Base-by-base conservation (phyloP, 2,329 filamentous ascomycete genomes). In the Paramyrothecium roridum region DNA sequence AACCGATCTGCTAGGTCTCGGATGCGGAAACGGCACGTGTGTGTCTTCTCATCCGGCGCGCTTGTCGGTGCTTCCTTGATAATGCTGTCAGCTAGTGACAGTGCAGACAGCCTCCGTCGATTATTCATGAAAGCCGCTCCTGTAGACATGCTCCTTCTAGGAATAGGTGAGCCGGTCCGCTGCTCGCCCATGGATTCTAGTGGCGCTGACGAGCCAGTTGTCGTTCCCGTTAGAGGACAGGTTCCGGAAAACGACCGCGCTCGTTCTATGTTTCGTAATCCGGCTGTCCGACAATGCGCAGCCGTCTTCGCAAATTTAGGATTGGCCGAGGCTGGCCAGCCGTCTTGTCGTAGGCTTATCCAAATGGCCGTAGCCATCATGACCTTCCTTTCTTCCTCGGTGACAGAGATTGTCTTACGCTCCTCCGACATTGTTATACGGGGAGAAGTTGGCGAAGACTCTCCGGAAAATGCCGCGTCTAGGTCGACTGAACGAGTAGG, bases 351-450 rank as follows among this genome's bases (percentile, higher is more conserved):
- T 20, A 75, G 66, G 48, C 67, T 68, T 49, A 75, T 63, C 72
- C 72, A 75, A 12, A 69, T 69, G 6, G 71, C 70, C 13, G 72
- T 74, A 17, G 67, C 70, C 23, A 72, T 62, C 72, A 75, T 75
- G 23, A 75, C 54, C 19, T 64, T 58, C 52, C 72, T 74, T 33
- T 71, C 62, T 23, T 71, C 67, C 23, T 69, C 64, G 1, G 65
- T 62, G 2, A 74, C 72, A 4, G 57, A 52, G 23, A 65, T 59
- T 3, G 68, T 70, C 33, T 61, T 53, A 19, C 70, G 61, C 53
- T 70, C 68, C 30, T 72, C 68, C 4, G 56, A 56, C n/a, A 53
- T 59, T 8, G 57, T 57, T 2, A 56, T 55, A 13, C 60, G 61
- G 10, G 61, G 57, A 13, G 62, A 60, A 21, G 58, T 53, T 56